Conservation (phyloP, 495 filamentous ascomycete genomes). For the Durotheca rogersii region DNA sequence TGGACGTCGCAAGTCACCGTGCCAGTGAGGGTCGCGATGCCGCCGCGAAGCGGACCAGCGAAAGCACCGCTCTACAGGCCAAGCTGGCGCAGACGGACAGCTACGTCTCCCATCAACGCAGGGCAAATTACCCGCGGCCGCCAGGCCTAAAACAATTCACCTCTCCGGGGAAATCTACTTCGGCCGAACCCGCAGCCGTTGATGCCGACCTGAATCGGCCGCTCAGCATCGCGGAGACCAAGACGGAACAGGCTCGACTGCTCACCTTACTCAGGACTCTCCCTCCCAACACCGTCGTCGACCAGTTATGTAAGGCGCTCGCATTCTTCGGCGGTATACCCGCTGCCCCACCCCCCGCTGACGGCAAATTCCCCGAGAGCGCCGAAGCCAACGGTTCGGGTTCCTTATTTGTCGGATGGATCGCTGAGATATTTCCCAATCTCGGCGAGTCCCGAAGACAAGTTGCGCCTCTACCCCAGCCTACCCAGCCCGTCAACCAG, state of each 20-base stretch:
- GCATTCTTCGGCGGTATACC: slow-evolving; percentile 60
- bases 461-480: slow-evolving; percentile 11
- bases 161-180: slow-evolving; percentile 26
- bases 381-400: slow-evolving; percentile 55
- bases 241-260: slow-evolving; percentile 55
- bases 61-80: slow-evolving; percentile 55
- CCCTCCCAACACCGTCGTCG: slow-evolving; percentile 53
- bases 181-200: slow-evolving; percentile 19
- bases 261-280: slow-evolving; percentile 54
- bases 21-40: slow-evolving; percentile 49
- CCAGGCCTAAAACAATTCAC: slow-evolving; percentile 37
- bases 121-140: slow-evolving; percentile 42
- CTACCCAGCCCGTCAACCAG: slow-evolving; percentile 30
- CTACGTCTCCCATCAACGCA: slow-evolving; percentile 50
- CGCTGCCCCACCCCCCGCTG: slow-evolving; percentile 52
- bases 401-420: slow-evolving; percentile 58
- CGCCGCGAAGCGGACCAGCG: slow-evolving; percentile 57
- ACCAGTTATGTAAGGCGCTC: slow-evolving; percentile 58
- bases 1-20: slow-evolving; percentile 50
- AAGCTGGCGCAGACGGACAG: slow-evolving; percentile 52
- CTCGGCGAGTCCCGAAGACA: slow-evolving; percentile 29
- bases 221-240: slow-evolving; percentile 50
- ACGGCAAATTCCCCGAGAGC: slow-evolving; percentile 55
- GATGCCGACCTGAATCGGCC: slow-evolving; percentile 22
- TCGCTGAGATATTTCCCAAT: slow-evolving; percentile 58